Percentiles rank a stretch among this genome's conserved stretches.
These are phyloP conservation scores for Acanthamoeba lenticulata DNA, from an alignment of 208 protist genomes.

Conservation along the genomic window DNA sequence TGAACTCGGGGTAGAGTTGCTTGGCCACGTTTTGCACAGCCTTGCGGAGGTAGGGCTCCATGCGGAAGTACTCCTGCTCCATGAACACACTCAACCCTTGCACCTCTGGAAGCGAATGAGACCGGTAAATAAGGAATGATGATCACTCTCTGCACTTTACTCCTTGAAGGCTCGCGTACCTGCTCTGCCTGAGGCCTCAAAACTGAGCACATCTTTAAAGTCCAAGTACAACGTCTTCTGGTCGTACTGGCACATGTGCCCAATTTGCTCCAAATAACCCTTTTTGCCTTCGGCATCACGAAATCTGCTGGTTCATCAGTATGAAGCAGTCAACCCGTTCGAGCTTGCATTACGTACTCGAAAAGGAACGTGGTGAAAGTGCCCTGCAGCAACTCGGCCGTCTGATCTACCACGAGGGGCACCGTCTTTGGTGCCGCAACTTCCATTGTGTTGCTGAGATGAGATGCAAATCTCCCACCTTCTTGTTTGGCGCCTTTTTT, in stretches of 20 bases:
- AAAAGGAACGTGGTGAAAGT: slow-evolving; percentile 11
- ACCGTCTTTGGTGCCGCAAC: slow-evolving; percentile 9
- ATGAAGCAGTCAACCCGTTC: background rate
- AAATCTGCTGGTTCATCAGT: background rate
- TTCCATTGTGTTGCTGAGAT: too few relatives aligned
- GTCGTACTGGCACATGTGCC: slow-evolving; percentile 3
- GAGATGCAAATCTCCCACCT: too few relatives aligned
- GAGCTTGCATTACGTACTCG: background rate
- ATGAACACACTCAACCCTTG: slow-evolving; percentile 19
- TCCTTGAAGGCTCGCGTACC: background rate
- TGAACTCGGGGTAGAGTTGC: slow-evolving; percentile 3
- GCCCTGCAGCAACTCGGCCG: slow-evolving; percentile 38
- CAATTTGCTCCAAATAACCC: slow-evolving; percentile 56
- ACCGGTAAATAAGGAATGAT: background rate
- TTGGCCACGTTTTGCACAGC: slow-evolving; percentile 65
- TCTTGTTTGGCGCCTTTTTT: too few relatives aligned
- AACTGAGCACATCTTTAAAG: slow-evolving; percentile 43
- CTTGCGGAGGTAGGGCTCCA: slow-evolving; percentile 67
- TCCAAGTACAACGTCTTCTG: slow-evolving; percentile 57
- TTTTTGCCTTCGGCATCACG: background rate
- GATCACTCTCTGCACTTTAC: too few relatives aligned
- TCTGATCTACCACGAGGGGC: slow-evolving; percentile 23
- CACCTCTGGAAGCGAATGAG: background rate
- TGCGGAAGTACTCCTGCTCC: slow-evolving; percentile 47
- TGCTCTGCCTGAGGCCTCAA: slow-evolving; percentile 33